Evolutionary conservation across 192 early-diverging fungal genomes (phyloP).

Genomic region (Backusella psychrophila): DNA sequence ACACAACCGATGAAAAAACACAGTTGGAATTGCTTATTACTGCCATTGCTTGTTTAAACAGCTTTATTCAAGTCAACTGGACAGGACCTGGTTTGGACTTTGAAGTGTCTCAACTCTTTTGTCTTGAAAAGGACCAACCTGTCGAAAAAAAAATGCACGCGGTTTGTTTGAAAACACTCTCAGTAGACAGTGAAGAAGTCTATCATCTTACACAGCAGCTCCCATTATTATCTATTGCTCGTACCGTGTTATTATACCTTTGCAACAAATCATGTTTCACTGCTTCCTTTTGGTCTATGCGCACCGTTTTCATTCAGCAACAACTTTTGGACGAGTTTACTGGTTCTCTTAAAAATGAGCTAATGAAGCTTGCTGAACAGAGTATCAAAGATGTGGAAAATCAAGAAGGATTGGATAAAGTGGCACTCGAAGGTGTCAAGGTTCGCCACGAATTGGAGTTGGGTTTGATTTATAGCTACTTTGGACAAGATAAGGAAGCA

Average conservation of each 20-base stretch:
- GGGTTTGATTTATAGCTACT: slow-evolving; percentile 78
- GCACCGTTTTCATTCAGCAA: slow-evolving; percentile 78
- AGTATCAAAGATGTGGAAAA: slow-evolving; percentile 23
- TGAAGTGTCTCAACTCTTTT: slow-evolving; percentile 59
- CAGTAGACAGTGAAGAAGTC: slow-evolving; percentile 80
- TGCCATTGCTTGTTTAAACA: slow-evolving; percentile 69
- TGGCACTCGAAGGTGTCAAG: slow-evolving; percentile 25
- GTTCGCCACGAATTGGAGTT: slow-evolving; percentile 76
- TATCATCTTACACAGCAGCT: slow-evolving; percentile 76
- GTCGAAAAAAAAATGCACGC: slow-evolving; percentile 27
- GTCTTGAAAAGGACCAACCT: slow-evolving; percentile 34
- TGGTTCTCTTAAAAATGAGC: slow-evolving; percentile 50
- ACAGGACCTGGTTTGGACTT: slow-evolving; percentile 78
- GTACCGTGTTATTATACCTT: slow-evolving; percentile 50
- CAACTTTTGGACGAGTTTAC: slow-evolving; percentile 58
- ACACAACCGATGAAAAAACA: background rate
- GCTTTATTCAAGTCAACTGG: slow-evolving; percentile 86
- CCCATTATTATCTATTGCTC: slow-evolving; percentile 66
- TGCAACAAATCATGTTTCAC: slow-evolving; percentile 32
- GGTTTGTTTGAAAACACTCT: slow-evolving; percentile 49
- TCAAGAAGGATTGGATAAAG: slow-evolving; percentile 22
- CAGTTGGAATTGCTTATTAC: slow-evolving; percentile 48
- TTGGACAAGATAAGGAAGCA: slow-evolving; percentile 67
- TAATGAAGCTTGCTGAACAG: slow-evolving; percentile 24
- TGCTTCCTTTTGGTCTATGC: slow-evolving; percentile 73